Base-by-base conservation (phyloP, 108 stramenopile species). In the Fragilaria radians region DNA sequence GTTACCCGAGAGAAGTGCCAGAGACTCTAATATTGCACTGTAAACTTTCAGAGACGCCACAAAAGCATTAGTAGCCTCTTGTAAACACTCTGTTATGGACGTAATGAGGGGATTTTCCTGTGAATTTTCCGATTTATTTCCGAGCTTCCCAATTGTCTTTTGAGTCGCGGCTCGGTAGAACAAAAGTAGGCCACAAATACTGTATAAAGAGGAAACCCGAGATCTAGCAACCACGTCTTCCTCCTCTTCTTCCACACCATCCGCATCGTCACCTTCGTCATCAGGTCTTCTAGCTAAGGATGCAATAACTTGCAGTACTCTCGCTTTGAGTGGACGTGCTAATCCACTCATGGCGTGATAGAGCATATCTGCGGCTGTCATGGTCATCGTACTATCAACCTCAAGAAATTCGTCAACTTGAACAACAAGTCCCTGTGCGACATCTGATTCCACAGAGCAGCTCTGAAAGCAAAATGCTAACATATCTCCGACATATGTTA, bases 401-500 rank as follows among this genome's bases (percentile, higher is more conserved):
- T 1, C 23, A 2, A 19, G 36, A 30, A 63, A 52, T 22, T 57
- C 54, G n/a, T n/a, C n/a, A n/a, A n/a, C n/a, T n/a, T n/a, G n/a
- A n/a, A n/a, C n/a, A 21, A 85, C 56, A 61, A 91, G 49, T 3
- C 75, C 78, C 48, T 63, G 57, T 18, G 86, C 79, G 25, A 93
- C 71, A 68, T 90, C 87, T 21, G 81, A 82, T 67, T 94, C 92
- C 25, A 87, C 85, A 22, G 79, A 67, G 61, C 84, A 86, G 1
- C 79, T 61, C 22, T 74, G 70, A 64, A 90, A 90, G 21, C 74
- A 76, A 81, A 88, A 94, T 17, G 92, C 92, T 45, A 94, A 65
- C 86, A 94, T 88, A 63, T 94, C 92, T 2, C 83, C 87, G 21
- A 85, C 81, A 59, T 90, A 94, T 9, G 64, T 74, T 4, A 94